phyloP scores from a whole-genome alignment of 2,329 filamentous ascomycete species.

The Gnomoniopsis smithogilvyi region DNA sequence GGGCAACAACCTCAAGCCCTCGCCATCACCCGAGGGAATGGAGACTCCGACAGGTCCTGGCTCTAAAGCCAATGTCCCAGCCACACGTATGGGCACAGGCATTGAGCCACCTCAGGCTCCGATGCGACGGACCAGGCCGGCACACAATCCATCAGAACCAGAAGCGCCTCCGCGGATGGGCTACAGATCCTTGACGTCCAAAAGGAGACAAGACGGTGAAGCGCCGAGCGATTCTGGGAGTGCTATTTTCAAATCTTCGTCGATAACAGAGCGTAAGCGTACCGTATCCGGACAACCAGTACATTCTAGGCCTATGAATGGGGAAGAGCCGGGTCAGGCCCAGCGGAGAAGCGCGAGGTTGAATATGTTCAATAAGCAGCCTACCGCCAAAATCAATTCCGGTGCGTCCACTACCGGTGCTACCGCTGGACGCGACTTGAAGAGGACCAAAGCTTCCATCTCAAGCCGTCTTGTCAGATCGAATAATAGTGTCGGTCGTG shows the following conservation, averaged over 20 bases:
- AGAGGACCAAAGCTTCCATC: constrained; percentile 76
- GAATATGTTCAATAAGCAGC: constrained; percentile 65
- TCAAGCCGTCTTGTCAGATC: constrained; percentile 60
- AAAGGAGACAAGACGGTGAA: constrained; percentile 37
- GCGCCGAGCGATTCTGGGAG: constrained; percentile 38
- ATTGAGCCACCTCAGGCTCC: constrained; percentile 51
- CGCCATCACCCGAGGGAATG: constrained; percentile 49
- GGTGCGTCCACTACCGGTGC: constrained; percentile 54
- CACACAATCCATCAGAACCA: constrained; percentile 45
- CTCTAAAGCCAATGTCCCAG: constrained; percentile 34
- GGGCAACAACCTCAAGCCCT: constrained; percentile 34
- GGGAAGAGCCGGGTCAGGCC: constrained; percentile 59
- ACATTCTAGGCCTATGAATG: constrained; percentile 45
- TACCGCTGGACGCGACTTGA: constrained; percentile 69
- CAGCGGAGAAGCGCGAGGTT: constrained; percentile 71
- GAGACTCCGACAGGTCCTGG: constrained; percentile 60
- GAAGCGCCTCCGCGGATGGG: constrained; percentile 66
- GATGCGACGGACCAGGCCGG: constrained; percentile 49
- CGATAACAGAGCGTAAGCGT: constrained; percentile 71
- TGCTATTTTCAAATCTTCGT: constrained; percentile 36
- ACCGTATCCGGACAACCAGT: constrained; percentile 84
- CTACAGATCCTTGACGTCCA: constrained; percentile 45
- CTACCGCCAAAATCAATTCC: constrained; percentile 61
- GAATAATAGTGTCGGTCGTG: constrained; percentile 72
- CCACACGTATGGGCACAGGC: constrained; percentile 28